Conservation (phyloP, 2,329 filamentous ascomycete species). For the Knufia fluminis region DNA sequence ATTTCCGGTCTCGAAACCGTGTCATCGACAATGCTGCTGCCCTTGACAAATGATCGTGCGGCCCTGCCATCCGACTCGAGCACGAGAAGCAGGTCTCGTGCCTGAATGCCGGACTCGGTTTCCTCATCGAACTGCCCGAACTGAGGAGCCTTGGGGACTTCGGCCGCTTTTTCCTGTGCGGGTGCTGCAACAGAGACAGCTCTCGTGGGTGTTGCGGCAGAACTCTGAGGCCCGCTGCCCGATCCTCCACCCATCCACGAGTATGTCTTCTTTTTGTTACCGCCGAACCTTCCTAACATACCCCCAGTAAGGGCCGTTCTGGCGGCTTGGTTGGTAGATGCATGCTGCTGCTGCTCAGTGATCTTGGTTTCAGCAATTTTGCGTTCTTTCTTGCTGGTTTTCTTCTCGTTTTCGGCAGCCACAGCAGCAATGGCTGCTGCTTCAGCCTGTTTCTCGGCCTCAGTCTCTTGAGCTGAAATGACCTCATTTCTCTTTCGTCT, state of each 20-base stretch:
- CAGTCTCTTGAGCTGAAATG: constrained; percentile 42
- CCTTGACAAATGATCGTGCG: constrained; percentile 35
- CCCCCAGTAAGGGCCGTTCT: constrained; percentile 62
- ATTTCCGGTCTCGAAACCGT: background rate
- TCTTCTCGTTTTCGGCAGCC: constrained; percentile 54
- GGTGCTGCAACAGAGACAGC: constrained; percentile 16
- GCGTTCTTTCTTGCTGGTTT: constrained; percentile 83
- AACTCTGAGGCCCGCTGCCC: constrained; percentile 18
- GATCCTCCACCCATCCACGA: constrained; percentile 37
- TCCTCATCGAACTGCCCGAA: constrained; percentile 71
- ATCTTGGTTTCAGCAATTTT: constrained; percentile 63
- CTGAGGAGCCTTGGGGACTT: constrained; percentile 41
- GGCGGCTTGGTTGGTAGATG: constrained; percentile 74
- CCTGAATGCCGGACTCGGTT: constrained; percentile 68
- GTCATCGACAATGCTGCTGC: constrained; percentile 14
- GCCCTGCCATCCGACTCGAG: constrained; percentile 65
- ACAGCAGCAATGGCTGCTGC: constrained; percentile 27
- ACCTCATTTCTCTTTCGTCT: constrained; percentile 54
- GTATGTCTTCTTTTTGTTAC: constrained; percentile 37
- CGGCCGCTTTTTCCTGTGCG: constrained; percentile 15
- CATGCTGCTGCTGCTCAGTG: constrained; percentile 68
- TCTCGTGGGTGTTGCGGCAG: constrained; percentile 10
- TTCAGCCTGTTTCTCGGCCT: constrained; percentile 38
- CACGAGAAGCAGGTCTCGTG: constrained; percentile 71
- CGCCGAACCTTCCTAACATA: constrained; percentile 45